Percentiles rank a stretch among this genome's conserved stretches.
phyloP scores from a whole-genome alignment of 768 basidiomycete genomes.

The Lyophyllum semitale region DNA sequence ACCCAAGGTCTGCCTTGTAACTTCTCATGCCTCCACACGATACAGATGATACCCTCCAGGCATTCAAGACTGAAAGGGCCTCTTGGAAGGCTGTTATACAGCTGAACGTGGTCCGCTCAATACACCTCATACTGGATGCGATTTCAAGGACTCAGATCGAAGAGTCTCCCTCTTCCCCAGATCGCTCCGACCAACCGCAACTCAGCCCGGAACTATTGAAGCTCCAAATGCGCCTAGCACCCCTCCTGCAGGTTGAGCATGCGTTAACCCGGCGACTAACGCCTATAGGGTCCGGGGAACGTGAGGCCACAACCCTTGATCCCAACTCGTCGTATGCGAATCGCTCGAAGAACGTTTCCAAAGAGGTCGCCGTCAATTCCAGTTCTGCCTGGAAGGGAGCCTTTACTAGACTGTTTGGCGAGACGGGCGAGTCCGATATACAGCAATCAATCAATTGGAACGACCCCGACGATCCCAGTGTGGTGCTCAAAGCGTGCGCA shows the following conservation, averaged over 20 bases:
- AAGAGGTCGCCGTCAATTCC: conserved; percentile 59
- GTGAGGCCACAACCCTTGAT: conserved; percentile 26
- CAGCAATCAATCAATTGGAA: conserved; percentile 40
- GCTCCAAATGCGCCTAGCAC: conserved; percentile 59
- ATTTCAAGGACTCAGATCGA: conserved; percentile 37
- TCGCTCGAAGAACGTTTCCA: conserved; percentile 27
- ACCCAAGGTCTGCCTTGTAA: conserved; percentile 43
- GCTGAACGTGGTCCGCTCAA: conserved; percentile 69
- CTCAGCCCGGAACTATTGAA: conserved; percentile 49
- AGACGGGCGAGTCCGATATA: conserved; percentile 24
- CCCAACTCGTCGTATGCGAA: conserved; percentile 23
- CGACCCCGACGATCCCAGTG: conserved; percentile 57
- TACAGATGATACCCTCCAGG: conserved; percentile 28
- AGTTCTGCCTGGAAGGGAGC: conserved; percentile 50
- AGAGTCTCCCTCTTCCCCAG: conserved; percentile 14
- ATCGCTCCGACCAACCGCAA: conserved; percentile 27
- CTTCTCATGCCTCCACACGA: not conserved
- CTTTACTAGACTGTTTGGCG: conserved; percentile 39
- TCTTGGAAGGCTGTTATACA: conserved; percentile 72
- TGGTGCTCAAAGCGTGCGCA: conserved; percentile 56
- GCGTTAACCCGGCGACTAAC: conserved; percentile 59
- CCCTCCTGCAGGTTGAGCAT: conserved; percentile 64
- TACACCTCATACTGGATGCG: conserved; percentile 62
- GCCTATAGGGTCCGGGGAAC: conserved; percentile 40
- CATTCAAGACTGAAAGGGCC: conserved; percentile 58